Conservation (phyloP, 2,329 filamentous ascomycete species). For the Orbilia quercus region DNA sequence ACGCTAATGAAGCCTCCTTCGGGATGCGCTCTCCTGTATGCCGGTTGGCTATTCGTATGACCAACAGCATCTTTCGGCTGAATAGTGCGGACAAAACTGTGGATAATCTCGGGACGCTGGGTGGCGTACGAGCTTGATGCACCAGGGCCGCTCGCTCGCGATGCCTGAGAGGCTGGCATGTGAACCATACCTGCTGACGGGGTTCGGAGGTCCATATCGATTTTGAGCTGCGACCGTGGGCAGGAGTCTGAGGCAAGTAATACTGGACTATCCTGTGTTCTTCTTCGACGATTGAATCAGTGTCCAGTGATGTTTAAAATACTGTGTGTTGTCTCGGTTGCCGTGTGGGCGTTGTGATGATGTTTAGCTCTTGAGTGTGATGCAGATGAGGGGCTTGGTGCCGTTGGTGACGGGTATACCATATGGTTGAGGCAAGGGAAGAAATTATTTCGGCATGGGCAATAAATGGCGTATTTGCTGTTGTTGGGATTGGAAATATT, state of each 20-base stretch:
- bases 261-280: conserved; percentile 62
- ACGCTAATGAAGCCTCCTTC: conserved; percentile 98
- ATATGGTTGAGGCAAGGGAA: conserved; percentile 76
- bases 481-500: no score
- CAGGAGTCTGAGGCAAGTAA: conserved; percentile 76
- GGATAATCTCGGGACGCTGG: conserved; percentile 77
- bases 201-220: conserved; percentile 69
- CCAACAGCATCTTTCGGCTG: conserved; percentile 79
- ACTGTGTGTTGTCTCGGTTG: conserved; percentile 38
- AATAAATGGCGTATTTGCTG: conserved; percentile 20
- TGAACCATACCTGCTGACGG: conserved; percentile 78
- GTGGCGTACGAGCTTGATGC: conserved; percentile 65
- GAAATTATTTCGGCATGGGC: conserved; percentile 73
- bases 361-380: conserved; percentile 67
- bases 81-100: conserved; percentile 83
- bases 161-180: conserved; percentile 74
- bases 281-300: conserved; percentile 13
- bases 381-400: conserved; percentile 65
- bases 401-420: conserved; percentile 69
- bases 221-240: conserved; percentile 76
- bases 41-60: conserved; percentile 85
- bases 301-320: no score
- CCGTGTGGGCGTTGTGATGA: conserved; percentile 63
- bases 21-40: conserved; percentile 91
- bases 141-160: conserved; percentile 65